phyloP scores from a whole-genome alignment of 179 eudicot genomes.

The Beta lomatogona region DNA sequence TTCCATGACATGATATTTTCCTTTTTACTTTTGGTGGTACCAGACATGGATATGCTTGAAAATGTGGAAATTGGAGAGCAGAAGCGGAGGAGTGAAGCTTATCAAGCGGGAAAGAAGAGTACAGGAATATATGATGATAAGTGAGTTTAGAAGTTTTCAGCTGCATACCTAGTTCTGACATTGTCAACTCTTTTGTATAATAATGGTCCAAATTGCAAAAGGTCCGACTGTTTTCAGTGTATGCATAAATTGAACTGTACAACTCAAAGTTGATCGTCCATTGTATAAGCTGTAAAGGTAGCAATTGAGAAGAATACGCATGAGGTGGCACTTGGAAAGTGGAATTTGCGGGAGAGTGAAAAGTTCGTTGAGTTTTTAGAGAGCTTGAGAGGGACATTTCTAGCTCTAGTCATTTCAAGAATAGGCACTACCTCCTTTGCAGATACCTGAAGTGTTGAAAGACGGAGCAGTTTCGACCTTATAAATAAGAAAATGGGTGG shows the following conservation, averaged over 20 bases:
- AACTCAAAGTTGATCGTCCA: neutral
- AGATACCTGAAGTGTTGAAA: neutral
- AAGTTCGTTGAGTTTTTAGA: neutral
- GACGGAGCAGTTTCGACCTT: neutral
- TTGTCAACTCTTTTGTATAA: neutral
- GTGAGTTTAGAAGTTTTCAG: slow-evolving; percentile 40
- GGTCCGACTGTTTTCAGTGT: neutral
- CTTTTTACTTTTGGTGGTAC: slow-evolving; percentile 11
- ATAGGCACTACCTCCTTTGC: neutral
- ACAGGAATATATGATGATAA: slow-evolving; percentile 71
- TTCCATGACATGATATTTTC: slow-evolving; percentile 28
- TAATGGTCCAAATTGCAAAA: neutral
- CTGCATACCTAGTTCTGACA: neutral
- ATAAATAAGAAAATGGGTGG: neutral
- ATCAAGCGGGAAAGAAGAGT: slow-evolving; percentile 85
- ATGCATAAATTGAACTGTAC: neutral
- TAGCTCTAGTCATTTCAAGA: slow-evolving; percentile 1
- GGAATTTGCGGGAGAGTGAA: neutral
- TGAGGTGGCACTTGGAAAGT: neutral
- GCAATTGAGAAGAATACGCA: neutral
- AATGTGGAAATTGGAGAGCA: slow-evolving; percentile 98
- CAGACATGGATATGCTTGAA: slow-evolving; percentile 95
- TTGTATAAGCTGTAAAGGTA: too few species aligned
- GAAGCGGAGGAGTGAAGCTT: slow-evolving; percentile 88
- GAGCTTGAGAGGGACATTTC: neutral